These are phyloP conservation scores for Tulasnella calospora DNA, from an alignment of 768 basidiomycete genomes.

Conservation along the genomic window DNA sequence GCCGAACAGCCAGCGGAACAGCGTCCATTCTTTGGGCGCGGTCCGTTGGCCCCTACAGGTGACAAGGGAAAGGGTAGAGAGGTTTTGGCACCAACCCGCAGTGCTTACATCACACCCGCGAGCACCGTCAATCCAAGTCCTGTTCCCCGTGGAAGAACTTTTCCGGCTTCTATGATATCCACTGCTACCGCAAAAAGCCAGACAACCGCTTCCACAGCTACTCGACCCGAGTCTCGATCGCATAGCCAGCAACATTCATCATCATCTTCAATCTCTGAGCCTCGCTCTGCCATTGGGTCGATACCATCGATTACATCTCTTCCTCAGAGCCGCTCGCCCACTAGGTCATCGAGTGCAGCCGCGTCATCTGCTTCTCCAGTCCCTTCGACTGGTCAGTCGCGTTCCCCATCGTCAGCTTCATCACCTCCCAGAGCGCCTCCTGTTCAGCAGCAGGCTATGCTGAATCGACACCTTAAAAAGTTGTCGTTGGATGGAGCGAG, in stretches of 20 bases:
- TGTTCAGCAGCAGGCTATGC: conserved; percentile 36
- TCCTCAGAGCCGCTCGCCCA: conserved; percentile 48
- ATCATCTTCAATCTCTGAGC: conserved; percentile 15
- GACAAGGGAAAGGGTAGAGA: conserved; percentile 4
- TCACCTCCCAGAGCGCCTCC: conserved; percentile 14
- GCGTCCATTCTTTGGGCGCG: not conserved
- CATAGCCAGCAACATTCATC: conserved; percentile 10
- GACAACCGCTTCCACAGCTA: not conserved
- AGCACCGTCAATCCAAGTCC: conserved; percentile 13
- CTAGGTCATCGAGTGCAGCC: conserved; percentile 39
- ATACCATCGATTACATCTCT: conserved; percentile 73
- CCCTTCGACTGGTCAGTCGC: conserved; percentile 5
- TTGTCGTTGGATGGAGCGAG: conserved; percentile 30
- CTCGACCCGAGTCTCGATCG: not conserved
- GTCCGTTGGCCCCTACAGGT: not conserved
- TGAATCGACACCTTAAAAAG: conserved; percentile 33
- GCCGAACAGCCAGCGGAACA: not conserved
- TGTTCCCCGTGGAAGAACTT: conserved; percentile 37
- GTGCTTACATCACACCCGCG: conserved; percentile 6
- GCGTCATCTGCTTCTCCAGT: not conserved
- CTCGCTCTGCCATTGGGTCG: conserved; percentile 62
- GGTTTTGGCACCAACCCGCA: not conserved
- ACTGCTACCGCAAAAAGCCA: conserved; percentile 16
- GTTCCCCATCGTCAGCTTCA: conserved; percentile 20
- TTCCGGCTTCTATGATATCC: not conserved